A percentile compares a stretch with the other conserved stretches of the same genome.
phyloP scores from a whole-genome alignment of 768 basidiomycete species.

The Coprinellus aureogranulatus region DNA sequence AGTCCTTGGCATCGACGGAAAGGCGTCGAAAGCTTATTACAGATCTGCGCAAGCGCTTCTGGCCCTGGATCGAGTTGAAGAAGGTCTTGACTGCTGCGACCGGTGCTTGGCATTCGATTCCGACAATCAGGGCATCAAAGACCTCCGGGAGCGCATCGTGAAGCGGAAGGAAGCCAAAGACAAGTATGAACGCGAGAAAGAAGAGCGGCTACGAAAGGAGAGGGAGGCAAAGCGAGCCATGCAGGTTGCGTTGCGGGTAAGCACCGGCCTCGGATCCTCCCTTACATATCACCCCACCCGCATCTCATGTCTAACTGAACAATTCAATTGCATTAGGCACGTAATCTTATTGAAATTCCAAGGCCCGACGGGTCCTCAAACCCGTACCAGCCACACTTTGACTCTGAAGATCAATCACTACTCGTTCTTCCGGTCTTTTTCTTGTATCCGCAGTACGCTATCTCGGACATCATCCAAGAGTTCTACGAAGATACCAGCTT shows the following conservation, averaged over 20 bases:
- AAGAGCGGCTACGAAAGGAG: constrained; percentile 48
- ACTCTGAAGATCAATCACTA: constrained; percentile 56
- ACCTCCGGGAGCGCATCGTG: constrained; percentile 45
- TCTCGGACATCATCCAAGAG: constrained; percentile 82
- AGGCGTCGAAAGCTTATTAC: constrained; percentile 80
- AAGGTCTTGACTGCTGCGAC: constrained; percentile 80
- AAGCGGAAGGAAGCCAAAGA: constrained; percentile 50
- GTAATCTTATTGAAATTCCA: constrained; percentile 63
- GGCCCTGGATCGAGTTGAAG: constrained; percentile 70
- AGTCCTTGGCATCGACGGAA: constrained; percentile 59
- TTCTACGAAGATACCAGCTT: constrained; percentile 88
- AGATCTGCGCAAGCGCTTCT: constrained; percentile 79
- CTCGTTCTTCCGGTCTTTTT: constrained; percentile 88
- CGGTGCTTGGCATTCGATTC: constrained; percentile 62
- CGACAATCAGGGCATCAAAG: constrained; percentile 52
- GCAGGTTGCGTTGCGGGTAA: constrained; percentile 62
- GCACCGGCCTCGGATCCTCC: constrained; percentile 16
- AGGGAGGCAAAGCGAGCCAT: constrained; percentile 54
- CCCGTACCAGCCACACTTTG: constrained; percentile 64
- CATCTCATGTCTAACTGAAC: not conserved
- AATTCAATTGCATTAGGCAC: constrained; percentile 46
- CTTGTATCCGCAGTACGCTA: constrained; percentile 87
- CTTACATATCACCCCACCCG: constrained; percentile 6
- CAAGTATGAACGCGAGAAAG: constrained; percentile 46
- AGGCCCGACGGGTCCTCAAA: constrained; percentile 51